Percentiles rank a stretch among this genome's conserved stretches.
Conservation (phyloP, 2,329 filamentous ascomycete genomes). For the Leptographium radiaticola region DNA sequence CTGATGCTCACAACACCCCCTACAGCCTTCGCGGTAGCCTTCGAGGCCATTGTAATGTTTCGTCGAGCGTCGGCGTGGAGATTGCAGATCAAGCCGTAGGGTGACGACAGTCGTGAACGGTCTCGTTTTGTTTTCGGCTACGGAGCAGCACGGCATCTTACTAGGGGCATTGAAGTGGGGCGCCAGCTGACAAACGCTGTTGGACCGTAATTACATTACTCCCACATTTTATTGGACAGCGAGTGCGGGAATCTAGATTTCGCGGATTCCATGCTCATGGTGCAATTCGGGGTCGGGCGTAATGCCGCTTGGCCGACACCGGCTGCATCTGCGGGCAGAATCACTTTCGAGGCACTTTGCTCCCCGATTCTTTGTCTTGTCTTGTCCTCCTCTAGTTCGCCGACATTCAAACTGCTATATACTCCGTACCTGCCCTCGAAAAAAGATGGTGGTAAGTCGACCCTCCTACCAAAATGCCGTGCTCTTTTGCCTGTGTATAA, state of each 20-base stretch:
- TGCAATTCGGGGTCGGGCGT: no score
- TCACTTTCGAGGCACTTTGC: neutral
- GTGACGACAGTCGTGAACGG: neutral
- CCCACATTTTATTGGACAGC: constrained; percentile 1
- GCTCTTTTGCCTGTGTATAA: neutral
- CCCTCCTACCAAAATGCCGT: neutral
- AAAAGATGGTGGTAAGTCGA: no score
- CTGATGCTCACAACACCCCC: constrained; percentile 41
- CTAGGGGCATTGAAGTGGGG: neutral
- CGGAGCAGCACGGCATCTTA: neutral
- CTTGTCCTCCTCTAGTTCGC: neutral
- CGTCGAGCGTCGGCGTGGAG: neutral
- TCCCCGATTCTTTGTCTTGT: neutral
- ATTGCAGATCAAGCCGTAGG: neutral
- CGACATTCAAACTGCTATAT: no score
- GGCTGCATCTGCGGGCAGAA: no score
- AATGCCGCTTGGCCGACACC: no score
- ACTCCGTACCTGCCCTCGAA: neutral
- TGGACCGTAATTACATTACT: neutral
- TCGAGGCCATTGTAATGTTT: constrained; percentile 39
- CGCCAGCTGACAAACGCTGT: constrained; percentile 4
- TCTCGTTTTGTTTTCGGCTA: neutral
- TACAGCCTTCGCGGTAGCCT: constrained; percentile 42
- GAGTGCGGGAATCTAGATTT: neutral
- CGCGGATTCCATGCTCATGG: no score